Conservation (phyloP, 176 grass and related monocot genomes). For the Paspalum vaginatum region DNA sequence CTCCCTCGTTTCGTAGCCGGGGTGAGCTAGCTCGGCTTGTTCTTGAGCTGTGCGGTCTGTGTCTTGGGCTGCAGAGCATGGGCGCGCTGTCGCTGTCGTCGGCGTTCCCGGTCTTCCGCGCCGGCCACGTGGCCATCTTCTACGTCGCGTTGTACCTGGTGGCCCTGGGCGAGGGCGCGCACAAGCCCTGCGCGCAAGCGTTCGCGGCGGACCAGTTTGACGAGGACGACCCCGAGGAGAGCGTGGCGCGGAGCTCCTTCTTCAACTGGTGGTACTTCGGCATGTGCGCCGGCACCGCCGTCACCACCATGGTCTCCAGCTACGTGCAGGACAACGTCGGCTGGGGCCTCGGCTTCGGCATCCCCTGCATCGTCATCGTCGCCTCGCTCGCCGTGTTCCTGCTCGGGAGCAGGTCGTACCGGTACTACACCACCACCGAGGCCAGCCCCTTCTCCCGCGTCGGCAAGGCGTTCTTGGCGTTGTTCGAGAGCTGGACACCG, state of each 20-base stretch:
- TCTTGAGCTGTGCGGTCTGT: no score
- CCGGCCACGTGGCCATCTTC: constrained; percentile 55
- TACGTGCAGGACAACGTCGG: constrained; percentile 77
- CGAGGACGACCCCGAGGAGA: constrained; percentile 48
- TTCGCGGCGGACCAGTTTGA: constrained; percentile 75
- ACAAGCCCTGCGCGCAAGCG: constrained; percentile 70
- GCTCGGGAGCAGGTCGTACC: constrained; percentile 50
- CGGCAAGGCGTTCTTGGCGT: constrained; percentile 27
- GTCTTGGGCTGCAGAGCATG: constrained; percentile 45
- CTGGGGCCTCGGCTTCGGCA: constrained; percentile 73
- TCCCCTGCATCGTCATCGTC: constrained; percentile 58
- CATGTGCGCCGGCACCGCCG: constrained; percentile 52
- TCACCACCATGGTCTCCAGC: constrained; percentile 48
- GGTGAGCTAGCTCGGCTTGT: neutral
- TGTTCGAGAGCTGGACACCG: constrained; percentile 23
- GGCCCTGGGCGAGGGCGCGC: constrained; percentile 61
- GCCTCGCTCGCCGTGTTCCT: constrained; percentile 53
- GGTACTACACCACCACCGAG: constrained; percentile 42
- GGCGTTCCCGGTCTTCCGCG: constrained; percentile 27
- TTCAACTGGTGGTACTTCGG: constrained; percentile 92
- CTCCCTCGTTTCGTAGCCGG: neutral
- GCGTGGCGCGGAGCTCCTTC: constrained; percentile 63
- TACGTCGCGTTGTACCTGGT: constrained; percentile 71
- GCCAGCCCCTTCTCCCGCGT: constrained; percentile 53
- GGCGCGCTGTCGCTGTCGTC: constrained; percentile 56